A percentile compares a stretch with the other conserved stretches of the same genome.
phyloP scores from a whole-genome alignment of 805 yeast species.

The Priceomyces castillae region DNA sequence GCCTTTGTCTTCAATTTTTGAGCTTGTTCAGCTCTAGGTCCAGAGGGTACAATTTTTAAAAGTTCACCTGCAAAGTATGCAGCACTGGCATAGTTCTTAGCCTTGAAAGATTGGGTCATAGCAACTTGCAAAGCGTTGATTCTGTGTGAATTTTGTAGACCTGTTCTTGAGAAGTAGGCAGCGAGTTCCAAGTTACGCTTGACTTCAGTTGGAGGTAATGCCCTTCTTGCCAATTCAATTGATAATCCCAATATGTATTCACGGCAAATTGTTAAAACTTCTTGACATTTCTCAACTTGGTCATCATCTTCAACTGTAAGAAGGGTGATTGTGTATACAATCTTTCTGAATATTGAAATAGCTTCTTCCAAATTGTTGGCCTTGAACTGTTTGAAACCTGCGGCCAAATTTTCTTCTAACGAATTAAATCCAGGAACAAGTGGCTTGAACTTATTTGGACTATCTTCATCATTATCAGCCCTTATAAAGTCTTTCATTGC shows the following conservation, averaged over 20 bases:
- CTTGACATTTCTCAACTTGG: conserved; percentile 73
- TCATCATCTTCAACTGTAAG: conserved; percentile 69
- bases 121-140: conserved; percentile 92
- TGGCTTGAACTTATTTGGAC: conserved; percentile 51
- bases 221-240: conserved; percentile 85
- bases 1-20: conserved; percentile 76
- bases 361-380: conserved; percentile 82
- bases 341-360: conserved; percentile 70
- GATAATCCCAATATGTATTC: conserved; percentile 92
- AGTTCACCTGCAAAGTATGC: conserved; percentile 86
- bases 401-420: conserved; percentile 58
- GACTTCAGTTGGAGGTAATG: conserved; percentile 64
- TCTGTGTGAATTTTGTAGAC: conserved; percentile 78
- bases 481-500: conserved; percentile 69
- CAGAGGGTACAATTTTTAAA: conserved; percentile 63
- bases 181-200: conserved; percentile 93
- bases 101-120: conserved; percentile 85
- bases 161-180: conserved; percentile 87
- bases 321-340: conserved; percentile 72
- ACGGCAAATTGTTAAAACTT: conserved; percentile 69
- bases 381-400: conserved; percentile 81
- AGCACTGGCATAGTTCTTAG: conserved; percentile 85
- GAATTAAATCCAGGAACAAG: conserved; percentile 69
- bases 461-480: conserved; percentile 58
- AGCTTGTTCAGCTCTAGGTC: conserved; percentile 87